Base-by-base conservation (phyloP, 148 eudicot genomes). In the Suaeda aralocaspica region DNA sequence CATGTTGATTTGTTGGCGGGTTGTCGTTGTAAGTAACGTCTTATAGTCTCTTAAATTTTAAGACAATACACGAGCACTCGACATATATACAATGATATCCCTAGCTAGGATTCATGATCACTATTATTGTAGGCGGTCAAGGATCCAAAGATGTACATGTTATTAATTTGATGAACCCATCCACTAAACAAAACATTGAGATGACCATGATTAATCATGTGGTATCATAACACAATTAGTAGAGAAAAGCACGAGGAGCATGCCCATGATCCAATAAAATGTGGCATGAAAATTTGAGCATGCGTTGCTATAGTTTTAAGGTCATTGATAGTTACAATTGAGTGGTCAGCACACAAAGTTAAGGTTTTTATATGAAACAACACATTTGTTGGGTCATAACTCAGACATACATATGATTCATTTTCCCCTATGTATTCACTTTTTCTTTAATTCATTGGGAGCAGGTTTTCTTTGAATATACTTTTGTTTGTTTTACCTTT, bases 391-490 rank as follows among this genome's bases (percentile, higher is more conserved):
- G 70, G 58, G 55, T 74, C 22, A 74, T 44, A 57, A 66, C 66
- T 44, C 34, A 57, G 58, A 48, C 66, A 4, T 8, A 36, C 41
- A 36, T 36, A 74, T 57, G 26, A 25, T 58, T 74, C 59, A 67
- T 15, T n/a, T 53, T 66, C 31, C 26, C 36, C 46, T 42, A 64
- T n/a, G 36, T 61, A 64, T 42, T 12, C 36, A 30, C 28, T 31
- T 41, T 56, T 18, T 13, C 29, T 45, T 28, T 9, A 30, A 30
- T 66, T 44, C 59, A 34, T 72, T 65, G 72, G 78, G 78, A 74
- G 78, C 72, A 67, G 72, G 59, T 74, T 29, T 68, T 67, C 34
- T 59, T 74, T 74, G 50, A 45, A 42, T 74, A 22, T 46, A 34
- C 64, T 58, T 58, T 58, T 22, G 2, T 8, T 36, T 36, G 4